Evolutionary conservation across 2,329 filamentous ascomycete species (phyloP), one percentile per base, ranked within the genome.

Genomic region (Microdochium bolleyi): DNA sequence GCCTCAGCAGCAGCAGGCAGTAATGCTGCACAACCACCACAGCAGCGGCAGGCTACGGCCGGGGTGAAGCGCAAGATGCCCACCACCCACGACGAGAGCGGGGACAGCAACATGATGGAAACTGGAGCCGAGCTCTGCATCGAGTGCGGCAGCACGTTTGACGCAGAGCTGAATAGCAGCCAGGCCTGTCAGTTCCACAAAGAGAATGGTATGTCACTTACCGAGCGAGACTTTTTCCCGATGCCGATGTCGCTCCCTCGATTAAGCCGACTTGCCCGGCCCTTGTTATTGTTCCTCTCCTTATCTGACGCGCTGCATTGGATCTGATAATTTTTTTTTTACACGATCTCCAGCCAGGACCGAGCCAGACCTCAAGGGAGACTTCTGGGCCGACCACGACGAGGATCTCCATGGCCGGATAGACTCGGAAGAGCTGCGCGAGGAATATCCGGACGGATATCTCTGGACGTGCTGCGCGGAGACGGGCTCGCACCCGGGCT

Each of bases 321-420:
- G n/a, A n/a, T n/a, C n/a, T n/a, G n/a, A n/a, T n/a, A n/a, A n/a
- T n/a, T n/a, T n/a, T n/a, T n/a, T n/a, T n/a, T n/a, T 38, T 14
- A 38, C 34, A 16, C 16, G 13, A 16, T 9, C 14, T 5, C 21
- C 41, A 46, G 41, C 41, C n/a, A 22, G 5, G 21, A 46, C 41
- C 10, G 62, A 64, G 25, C 48, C 57, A 2, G 53, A 64, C 24
- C 41, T 59, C 16, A 56, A 64, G 0, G 48, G 24, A 0, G 61
- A 60, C 38, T 48, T 56, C 25, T 68, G 66, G 65, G 61, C 54
- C 2, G 63, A 70, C 49, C 56, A 62, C 14, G 64, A 67, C 34
- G 60, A 64, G 49, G 7, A 52, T 1, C 56, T 49, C 27, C 62
- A 68, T 30, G 66, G 67, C 1, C 10, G 27, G 1, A 64, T 65